phyloP scores from a whole-genome alignment of 768 basidiomycete species.

The Lyophyllum shimeji region DNA sequence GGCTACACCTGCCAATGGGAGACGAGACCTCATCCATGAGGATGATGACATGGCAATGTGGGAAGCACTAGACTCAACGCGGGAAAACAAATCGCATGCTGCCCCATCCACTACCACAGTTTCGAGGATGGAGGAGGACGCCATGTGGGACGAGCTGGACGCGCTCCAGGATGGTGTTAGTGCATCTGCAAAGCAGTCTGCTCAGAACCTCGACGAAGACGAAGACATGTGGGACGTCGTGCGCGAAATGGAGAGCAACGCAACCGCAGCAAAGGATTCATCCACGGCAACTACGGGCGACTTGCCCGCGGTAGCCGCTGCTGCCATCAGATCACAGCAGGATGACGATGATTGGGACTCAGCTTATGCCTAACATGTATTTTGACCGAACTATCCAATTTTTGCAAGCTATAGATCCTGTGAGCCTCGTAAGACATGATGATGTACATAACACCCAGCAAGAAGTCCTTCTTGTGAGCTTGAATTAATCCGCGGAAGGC shows the following conservation, averaged over 20 bases:
- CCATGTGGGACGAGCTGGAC: constrained; percentile 28
- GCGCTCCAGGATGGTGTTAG: constrained; percentile 5
- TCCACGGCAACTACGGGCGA: constrained; percentile 1
- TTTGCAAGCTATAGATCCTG: too few relatives aligned
- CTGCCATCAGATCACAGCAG: constrained; percentile 14
- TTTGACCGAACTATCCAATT: neutral
- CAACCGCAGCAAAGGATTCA: constrained; percentile 19
- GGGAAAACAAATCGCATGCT: neutral
- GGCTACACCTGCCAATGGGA: neutral
- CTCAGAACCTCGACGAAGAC: constrained; percentile 35
- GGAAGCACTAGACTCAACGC: constrained; percentile 56
- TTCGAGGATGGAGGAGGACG: constrained; percentile 9
- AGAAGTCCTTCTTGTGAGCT: neutral
- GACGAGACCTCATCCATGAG: constrained; percentile 10
- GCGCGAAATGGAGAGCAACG: constrained; percentile 46
- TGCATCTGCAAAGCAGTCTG: neutral
- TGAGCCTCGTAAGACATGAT: too few relatives aligned
- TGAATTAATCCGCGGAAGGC: constrained; percentile 32
- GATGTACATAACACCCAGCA: constrained; percentile 3
- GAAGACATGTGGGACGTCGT: constrained; percentile 78
- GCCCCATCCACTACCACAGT: neutral
- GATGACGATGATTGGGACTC: constrained; percentile 64
- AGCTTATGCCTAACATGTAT: constrained; percentile 49
- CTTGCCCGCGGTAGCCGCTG: constrained; percentile 8
- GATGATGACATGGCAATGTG: constrained; percentile 69